These are phyloP conservation scores for Bonia amplexicaulis DNA, from an alignment of 176 grass and related monocot genomes.

Conservation along the genomic window DNA sequence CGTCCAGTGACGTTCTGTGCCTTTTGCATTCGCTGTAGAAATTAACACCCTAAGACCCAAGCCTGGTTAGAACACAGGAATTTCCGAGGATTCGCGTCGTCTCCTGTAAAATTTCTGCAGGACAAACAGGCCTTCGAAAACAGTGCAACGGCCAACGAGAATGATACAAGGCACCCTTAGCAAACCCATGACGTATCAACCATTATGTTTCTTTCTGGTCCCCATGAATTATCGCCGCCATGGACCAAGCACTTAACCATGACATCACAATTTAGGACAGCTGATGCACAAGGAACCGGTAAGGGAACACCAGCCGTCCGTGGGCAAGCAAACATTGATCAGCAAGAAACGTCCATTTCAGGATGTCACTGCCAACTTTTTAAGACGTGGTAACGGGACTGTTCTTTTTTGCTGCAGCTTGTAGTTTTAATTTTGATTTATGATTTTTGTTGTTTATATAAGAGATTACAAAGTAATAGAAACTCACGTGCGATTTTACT, in stretches of 20 bases:
- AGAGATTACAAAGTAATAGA: too few relatives aligned
- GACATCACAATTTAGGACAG: not conserved
- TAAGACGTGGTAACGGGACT: not conserved
- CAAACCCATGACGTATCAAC: not conserved
- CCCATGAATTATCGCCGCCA: not conserved
- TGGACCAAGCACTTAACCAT: not conserved
- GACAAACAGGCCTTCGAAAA: not conserved
- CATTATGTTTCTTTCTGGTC: not conserved
- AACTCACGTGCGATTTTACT: too few relatives aligned
- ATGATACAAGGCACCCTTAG: not conserved
- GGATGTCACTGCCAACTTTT: not conserved
- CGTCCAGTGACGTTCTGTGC: not conserved
- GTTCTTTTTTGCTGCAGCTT: too few relatives aligned
- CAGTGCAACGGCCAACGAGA: not conserved
- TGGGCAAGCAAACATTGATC: not conserved
- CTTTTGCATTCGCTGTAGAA: too few relatives aligned
- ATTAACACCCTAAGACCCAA: too few relatives aligned
- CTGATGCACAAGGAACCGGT: not conserved
- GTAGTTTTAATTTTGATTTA: too few relatives aligned
- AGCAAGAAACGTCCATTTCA: not conserved
- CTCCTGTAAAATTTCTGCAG: not conserved
- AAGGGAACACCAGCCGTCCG: not conserved
- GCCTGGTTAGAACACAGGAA: not conserved
- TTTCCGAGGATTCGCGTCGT: not conserved
- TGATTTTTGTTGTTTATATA: too few relatives aligned